phyloP scores from a whole-genome alignment of 2,329 filamentous ascomycete species.

The Alternaria angustiovoidea region DNA sequence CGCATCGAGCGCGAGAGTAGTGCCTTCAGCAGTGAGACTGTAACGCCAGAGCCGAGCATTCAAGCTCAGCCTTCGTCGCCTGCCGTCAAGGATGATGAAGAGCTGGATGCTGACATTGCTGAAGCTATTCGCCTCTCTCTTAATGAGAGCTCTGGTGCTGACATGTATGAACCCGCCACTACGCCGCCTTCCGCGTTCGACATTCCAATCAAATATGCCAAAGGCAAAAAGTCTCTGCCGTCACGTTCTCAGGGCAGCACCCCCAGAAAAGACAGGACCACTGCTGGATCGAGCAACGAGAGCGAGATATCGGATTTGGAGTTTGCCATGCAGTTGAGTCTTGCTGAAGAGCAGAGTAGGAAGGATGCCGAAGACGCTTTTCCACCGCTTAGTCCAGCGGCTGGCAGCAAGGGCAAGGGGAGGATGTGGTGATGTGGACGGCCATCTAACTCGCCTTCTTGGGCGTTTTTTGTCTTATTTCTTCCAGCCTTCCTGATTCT shows the following conservation, averaged over 20 bases:
- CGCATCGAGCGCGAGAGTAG: conserved; percentile 56
- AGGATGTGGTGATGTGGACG: conserved; percentile 25
- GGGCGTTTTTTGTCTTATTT: neutral
- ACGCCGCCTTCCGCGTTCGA: conserved; percentile 44
- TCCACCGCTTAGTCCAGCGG: conserved; percentile 39
- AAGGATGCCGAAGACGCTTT: conserved; percentile 41
- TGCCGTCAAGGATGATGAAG: conserved; percentile 52
- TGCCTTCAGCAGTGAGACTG: conserved; percentile 47
- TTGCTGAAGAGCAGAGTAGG: conserved; percentile 65
- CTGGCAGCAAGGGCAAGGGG: conserved; percentile 40
- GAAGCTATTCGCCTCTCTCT: conserved; percentile 68
- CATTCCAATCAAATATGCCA: conserved; percentile 58
- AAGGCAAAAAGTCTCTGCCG: conserved; percentile 43
- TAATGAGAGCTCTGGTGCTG: conserved; percentile 32
- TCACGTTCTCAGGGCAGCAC: conserved; percentile 36
- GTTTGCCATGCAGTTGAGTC: conserved; percentile 68
- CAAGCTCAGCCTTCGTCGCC: conserved; percentile 40
- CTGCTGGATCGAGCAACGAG: conserved; percentile 48
- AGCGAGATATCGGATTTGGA: conserved; percentile 66
- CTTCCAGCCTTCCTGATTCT: neutral
- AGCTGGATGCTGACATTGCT: conserved; percentile 66
- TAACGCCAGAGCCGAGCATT: conserved; percentile 48
- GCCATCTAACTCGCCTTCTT: neutral
- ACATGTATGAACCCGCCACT: conserved; percentile 14
- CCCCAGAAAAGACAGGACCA: conserved; percentile 33